Conservation (phyloP, 2,329 filamentous ascomycete genomes). For the Didymella lethalis region DNA sequence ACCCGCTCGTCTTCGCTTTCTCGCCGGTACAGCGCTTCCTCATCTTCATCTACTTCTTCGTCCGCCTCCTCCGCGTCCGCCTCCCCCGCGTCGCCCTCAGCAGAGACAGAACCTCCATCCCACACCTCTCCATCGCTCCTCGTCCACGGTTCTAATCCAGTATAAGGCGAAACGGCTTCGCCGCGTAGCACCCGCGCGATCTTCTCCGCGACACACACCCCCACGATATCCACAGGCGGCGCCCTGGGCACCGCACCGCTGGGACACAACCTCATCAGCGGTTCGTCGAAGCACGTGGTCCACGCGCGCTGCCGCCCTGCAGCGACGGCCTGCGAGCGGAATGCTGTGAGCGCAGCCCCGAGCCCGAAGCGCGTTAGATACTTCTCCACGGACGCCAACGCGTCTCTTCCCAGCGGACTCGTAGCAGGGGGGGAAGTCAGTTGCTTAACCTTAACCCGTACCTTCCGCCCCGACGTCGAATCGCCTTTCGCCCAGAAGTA, state of each 20-base stretch:
- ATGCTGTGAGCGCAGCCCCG: constrained; percentile 14
- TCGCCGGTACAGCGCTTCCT: background rate
- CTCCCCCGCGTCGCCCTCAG: background rate
- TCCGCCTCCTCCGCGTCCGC: too few species aligned
- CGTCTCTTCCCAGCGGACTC: constrained; percentile 13
- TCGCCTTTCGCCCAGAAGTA: too few species aligned
- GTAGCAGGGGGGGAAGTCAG: background rate
- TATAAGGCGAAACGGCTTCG: constrained; percentile 16
- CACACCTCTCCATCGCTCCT: constrained; percentile 41
- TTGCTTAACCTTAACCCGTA: constrained; percentile 26
- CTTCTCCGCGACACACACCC: constrained; percentile 34
- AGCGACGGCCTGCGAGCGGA: constrained; percentile 17
- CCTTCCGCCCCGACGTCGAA: too few species aligned
- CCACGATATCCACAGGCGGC: constrained; percentile 27
- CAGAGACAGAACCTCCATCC: constrained; percentile 29
- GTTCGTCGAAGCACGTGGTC: constrained; percentile 18
- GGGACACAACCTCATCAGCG: constrained; percentile 27
- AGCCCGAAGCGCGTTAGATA: constrained; percentile 29
- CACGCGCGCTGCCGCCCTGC: constrained; percentile 29
- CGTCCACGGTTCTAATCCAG: constrained; percentile 3
- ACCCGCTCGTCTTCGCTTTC: background rate
- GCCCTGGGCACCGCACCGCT: constrained; percentile 31
- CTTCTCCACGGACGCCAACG: constrained; percentile 11
- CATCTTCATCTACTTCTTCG: too few species aligned
- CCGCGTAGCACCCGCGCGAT: constrained; percentile 21